Evolutionary conservation across 2,329 filamentous ascomycete species (phyloP).

Genomic region (Hypoxylon sp.): DNA sequence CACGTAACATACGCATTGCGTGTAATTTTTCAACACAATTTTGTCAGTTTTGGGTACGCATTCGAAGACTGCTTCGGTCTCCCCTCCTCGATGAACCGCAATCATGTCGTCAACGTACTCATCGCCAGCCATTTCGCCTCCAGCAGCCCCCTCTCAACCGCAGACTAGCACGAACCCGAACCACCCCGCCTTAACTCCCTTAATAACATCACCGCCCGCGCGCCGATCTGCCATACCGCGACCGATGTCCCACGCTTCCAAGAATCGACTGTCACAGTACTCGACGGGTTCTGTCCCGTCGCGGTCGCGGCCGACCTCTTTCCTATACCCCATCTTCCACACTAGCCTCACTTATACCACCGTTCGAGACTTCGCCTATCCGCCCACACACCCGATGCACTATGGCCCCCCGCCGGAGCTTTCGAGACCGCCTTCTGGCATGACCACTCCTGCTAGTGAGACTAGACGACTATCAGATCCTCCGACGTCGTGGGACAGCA

Average conservation of each 20-base stretch:
- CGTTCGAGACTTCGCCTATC: conserved; percentile 96
- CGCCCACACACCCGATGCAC: conserved; percentile 84
- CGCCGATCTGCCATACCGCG: conserved; percentile 72
- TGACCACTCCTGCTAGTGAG: conserved; percentile 88
- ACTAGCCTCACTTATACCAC: conserved; percentile 89
- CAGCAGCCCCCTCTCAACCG: conserved; percentile 54
- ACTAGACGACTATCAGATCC: conserved; percentile 85
- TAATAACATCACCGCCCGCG: conserved; percentile 68
- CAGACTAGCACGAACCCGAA: conserved; percentile 61
- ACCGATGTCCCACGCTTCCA: conserved; percentile 81
- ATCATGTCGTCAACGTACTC: conserved; percentile 68
- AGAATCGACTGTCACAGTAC: conserved; percentile 86
- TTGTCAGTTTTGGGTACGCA: conserved; percentile 49
- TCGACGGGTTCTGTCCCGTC: conserved; percentile 76
- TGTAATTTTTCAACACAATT: conserved; percentile 28
- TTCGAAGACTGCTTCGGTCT: conserved; percentile 48
- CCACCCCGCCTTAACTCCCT: conserved; percentile 66
- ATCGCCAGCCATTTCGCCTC: conserved; percentile 66
- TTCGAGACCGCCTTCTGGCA: conserved; percentile 76
- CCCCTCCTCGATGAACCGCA: conserved; percentile 60
- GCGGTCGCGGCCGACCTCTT: conserved; percentile 83
- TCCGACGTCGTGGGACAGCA: conserved; percentile 79
- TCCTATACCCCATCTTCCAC: conserved; percentile 84
- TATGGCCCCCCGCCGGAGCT: conserved; percentile 89
- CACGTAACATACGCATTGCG: conserved; percentile 29